Base-by-base conservation (phyloP, 2,329 filamentous ascomycete species). In the Colletotrichum sp. region DNA sequence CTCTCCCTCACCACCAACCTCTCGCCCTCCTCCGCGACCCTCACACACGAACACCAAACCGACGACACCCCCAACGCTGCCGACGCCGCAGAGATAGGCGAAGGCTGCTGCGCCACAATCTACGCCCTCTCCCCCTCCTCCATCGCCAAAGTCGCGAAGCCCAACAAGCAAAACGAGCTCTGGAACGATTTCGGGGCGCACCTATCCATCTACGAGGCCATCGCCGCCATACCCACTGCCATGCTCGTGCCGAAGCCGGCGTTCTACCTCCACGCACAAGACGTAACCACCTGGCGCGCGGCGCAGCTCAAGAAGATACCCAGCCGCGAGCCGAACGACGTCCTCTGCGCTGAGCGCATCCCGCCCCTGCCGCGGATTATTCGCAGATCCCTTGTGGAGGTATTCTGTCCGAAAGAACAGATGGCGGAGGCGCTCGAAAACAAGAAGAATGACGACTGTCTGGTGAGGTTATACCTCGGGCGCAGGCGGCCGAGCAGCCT, bases 51-150 rank as follows among this genome's bases (percentile, higher is more conserved):
- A 52, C 0, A 52, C n/a, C 44, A 52, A 21, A 21, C n/a, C n/a
- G 6, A 21, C 6, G n/a, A 52, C n/a, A 8, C 10, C 10, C 0
- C 44, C n/a, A 8, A 21, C 44, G 5, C 44, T 3, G 2, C 0
- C 10, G 44, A 21, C n/a, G 44, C 44, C 44, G n/a, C 44, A 12
- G 10, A 60, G 5, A 60, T 60, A 26, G 55, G 55, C 55, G 55
- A 60, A n/a, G 55, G 55, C 26, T 60, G 0, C 55, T 60, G 55
- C 55, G 55, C 55, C 28, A n/a, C 5, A 26, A 60, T 30, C 26
- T 60, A 60, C 55, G 55, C 24, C 15, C 8, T 60, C 21, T 30
- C 55, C 18, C 1, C 24, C 26, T 28, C 55, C 26, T 6, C 15
- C 55, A 59, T 59, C 26, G 55, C 10, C 55, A 60, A 60, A n/a